phyloP scores from a whole-genome alignment of 805 yeast species.

The Saccharomyces mikatae region DNA sequence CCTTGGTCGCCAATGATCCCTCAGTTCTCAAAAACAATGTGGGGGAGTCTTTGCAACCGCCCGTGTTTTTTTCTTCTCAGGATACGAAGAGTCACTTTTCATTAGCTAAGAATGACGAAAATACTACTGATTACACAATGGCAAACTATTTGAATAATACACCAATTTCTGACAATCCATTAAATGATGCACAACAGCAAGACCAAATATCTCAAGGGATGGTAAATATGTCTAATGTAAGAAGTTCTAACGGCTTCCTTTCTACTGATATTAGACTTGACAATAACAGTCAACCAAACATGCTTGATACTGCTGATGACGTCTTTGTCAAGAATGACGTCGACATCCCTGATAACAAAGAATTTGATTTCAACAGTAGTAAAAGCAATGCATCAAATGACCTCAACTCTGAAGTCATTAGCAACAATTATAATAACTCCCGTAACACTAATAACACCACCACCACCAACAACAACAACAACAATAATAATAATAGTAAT shows the following conservation, averaged over 20 bases:
- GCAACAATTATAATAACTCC: neutral
- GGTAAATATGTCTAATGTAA: neutral
- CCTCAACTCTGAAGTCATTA: neutral
- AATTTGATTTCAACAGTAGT: constrained; percentile 4
- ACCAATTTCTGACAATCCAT: neutral
- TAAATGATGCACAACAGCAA: neutral
- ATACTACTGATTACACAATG: neutral
- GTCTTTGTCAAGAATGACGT: neutral
- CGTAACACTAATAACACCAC: neutral
- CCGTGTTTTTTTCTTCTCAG: neutral
- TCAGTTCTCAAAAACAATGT: neutral
- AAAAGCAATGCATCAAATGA: constrained; percentile 2
- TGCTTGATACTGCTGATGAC: neutral
- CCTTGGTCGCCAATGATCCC: neutral
- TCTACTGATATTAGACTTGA: neutral
- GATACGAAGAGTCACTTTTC: neutral
- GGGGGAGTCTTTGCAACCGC: neutral
- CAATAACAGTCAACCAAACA: neutral
- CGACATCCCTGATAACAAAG: neutral
- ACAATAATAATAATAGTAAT: neutral
- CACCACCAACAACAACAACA: neutral
- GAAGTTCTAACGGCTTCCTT: neutral
- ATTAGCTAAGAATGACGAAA: neutral
- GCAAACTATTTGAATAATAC: constrained; percentile 1
- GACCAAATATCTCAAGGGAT: neutral